Base-by-base conservation (phyloP, 345 rosid species). In the Rhizophora mangle region DNA sequence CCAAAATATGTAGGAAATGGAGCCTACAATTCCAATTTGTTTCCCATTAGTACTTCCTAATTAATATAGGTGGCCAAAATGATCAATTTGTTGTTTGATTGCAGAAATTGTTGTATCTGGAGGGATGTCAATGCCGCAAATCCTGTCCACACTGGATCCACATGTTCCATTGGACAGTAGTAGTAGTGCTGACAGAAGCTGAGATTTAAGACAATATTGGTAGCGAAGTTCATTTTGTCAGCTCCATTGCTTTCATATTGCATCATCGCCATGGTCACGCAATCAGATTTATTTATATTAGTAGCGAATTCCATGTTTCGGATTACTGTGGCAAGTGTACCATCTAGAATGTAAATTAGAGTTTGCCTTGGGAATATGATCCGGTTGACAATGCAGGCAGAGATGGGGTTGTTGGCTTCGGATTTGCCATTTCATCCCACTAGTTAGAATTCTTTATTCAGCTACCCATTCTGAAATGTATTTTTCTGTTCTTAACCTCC, bases 91-190 rank as follows among this genome's bases (percentile, higher is more conserved):
- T 72, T 81, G 37, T 52, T 68, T 39, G 24, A 18, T 71, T 77
- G 75, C 97, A 95, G 99, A 95, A 84, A 92, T 95, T 8, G 94
- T 92, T 16, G 98, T 95, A 22, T 95, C 99, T 0, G 99, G 96
- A n/a, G 99, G 99, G 47, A 88, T 95, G 99, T 92, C 98, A 3
- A 90, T 95, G 94, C 99, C 99, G 2, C 98, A 95, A 77, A 83
- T 86, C 66, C 85, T 95, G 20, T 80, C 97, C 6, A 85, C 96
- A 2, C 71, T 92, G 65, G 96, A 87, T 66, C 39, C 84, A 31
- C 77, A 74, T 59, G 72, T 69, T 72, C 80, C 82, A 60, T 80
- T 79, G 60, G 92, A 85, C 71, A 84, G 92, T 82, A 89, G 82
- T 82, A 89, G 82, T 81, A 85, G 87, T 81, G 52, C 76, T 6